phyloP scores from a whole-genome alignment of 108 stramenopile species.

The Cylindrotheca fusiformis region DNA sequence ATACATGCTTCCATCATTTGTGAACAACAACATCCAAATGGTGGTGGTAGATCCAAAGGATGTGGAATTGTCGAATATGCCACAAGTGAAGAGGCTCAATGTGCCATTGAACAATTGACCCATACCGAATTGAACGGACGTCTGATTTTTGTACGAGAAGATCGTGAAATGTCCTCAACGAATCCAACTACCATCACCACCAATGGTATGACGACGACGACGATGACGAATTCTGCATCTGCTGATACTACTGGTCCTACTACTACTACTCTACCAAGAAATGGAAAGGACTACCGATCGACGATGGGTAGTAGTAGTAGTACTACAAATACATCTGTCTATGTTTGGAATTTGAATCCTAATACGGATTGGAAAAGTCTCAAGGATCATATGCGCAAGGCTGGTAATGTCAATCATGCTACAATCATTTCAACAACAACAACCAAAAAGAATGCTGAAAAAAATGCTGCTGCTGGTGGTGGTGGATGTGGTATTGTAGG shows the following conservation, averaged over 20 bases:
- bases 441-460: constrained; percentile 73
- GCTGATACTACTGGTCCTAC: background rate
- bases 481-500: constrained; percentile 95
- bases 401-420: constrained; percentile 87
- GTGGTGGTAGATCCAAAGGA: constrained; percentile 91
- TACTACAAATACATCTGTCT: constrained; percentile 6
- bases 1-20: constrained; percentile 84
- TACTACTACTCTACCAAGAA: background rate
- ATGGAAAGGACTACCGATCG: too few species aligned
- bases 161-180: constrained; percentile 63
- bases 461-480: too few species aligned
- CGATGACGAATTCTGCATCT: too few species aligned
- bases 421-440: constrained; percentile 79
- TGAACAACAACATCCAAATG: constrained; percentile 65
- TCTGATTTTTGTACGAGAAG: constrained; percentile 82
- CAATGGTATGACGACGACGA: too few species aligned
- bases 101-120: constrained; percentile 72
- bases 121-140: constrained; percentile 80
- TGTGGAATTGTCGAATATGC: constrained; percentile 92
- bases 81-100: constrained; percentile 69
- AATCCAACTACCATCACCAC: too few species aligned
- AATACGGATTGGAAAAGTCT: constrained; percentile 86
- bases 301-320: too few species aligned
- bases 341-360: constrained; percentile 78
- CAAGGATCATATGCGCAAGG: constrained; percentile 90